Conservation (phyloP, 805 yeast genomes). For the Saccharomycopsis synnaedendra region DNA sequence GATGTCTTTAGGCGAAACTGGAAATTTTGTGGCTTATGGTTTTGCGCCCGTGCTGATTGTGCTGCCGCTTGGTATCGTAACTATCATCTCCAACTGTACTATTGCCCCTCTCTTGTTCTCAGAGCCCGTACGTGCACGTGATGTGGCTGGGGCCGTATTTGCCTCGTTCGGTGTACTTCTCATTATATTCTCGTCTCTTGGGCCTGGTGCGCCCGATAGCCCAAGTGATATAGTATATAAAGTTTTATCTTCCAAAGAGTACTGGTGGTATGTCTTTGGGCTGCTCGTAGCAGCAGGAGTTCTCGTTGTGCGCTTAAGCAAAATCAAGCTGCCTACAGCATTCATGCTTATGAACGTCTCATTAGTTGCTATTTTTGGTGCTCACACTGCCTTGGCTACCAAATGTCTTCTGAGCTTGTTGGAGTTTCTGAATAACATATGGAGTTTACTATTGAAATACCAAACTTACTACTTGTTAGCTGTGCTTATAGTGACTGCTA, state of each 20-base stretch:
- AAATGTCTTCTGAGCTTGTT: conserved; percentile 28
- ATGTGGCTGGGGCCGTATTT: conserved; percentile 28
- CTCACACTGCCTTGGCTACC: conserved; percentile 35
- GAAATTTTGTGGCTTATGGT: conserved; percentile 39
- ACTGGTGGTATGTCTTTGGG: conserved; percentile 20
- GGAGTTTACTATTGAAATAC: conserved; percentile 15
- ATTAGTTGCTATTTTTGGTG: conserved; percentile 34
- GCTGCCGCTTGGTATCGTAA: conserved; percentile 39
- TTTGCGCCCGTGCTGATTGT: conserved; percentile 36
- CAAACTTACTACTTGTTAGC: conserved; percentile 24
- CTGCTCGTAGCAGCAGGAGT: not conserved
- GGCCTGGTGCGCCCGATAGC: conserved; percentile 11
- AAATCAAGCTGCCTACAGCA: conserved; percentile 1
- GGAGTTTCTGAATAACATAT: conserved; percentile 17
- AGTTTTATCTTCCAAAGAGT: conserved; percentile 20
- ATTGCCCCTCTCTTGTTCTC: conserved; percentile 37
- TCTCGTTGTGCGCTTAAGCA: conserved; percentile 1
- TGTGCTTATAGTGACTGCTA: conserved; percentile 27
- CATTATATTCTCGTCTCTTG: conserved; percentile 27
- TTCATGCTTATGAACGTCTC: conserved; percentile 24
- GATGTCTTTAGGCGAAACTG: conserved; percentile 34
- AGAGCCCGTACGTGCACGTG: conserved; percentile 25
- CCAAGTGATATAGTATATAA: conserved; percentile 22
- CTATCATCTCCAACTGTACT: conserved; percentile 34
- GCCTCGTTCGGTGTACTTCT: conserved; percentile 33